Evolutionary conservation across 306 rosid genomes (phyloP).

Genomic region (Lathyrus oleraceus): DNA sequence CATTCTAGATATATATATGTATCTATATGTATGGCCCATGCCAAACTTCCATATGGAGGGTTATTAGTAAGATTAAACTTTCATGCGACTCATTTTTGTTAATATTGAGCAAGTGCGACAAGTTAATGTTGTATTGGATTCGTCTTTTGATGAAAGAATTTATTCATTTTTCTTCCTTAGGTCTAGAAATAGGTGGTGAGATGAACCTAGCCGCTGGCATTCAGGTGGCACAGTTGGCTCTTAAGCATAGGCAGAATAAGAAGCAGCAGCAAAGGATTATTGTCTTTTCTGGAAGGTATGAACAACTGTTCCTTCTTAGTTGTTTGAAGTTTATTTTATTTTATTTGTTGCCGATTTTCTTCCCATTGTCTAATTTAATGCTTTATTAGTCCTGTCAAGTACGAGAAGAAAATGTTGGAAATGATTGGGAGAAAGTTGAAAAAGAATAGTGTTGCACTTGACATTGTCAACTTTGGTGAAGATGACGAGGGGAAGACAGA

Average conservation of each 20-base stretch:
- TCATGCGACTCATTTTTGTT: neutral
- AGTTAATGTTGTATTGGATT: slow-evolving; percentile 2
- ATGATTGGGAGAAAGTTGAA: slow-evolving; percentile 82
- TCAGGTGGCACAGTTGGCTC: slow-evolving; percentile 98
- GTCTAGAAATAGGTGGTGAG: slow-evolving; percentile 91
- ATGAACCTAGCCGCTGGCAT: slow-evolving; percentile 90
- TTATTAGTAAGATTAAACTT: slow-evolving; percentile 14
- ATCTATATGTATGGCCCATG: slow-evolving; percentile 7
- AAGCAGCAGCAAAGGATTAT: slow-evolving; percentile 96
- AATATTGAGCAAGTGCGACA: slow-evolving; percentile 19
- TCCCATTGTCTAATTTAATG: slow-evolving; percentile 18
- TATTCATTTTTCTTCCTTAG: slow-evolving; percentile 38
- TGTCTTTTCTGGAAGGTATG: slow-evolving; percentile 83
- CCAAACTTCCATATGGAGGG: neutral
- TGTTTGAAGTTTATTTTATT: neutral
- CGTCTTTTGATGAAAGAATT: slow-evolving; percentile 24
- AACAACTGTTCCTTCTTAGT: slow-evolving; percentile 6
- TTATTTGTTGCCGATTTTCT: slow-evolving; percentile 13
- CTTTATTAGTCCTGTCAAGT: slow-evolving; percentile 64
- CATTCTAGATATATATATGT: slow-evolving; percentile 18
- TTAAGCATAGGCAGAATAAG: slow-evolving; percentile 95
- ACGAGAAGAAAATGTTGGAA: slow-evolving; percentile 79
- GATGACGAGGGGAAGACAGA: slow-evolving; percentile 88
- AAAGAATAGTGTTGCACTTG: slow-evolving; percentile 89
- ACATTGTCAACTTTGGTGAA: slow-evolving; percentile 88